Base-by-base conservation (phyloP, 345 rosid species). In the Turritis glabra region DNA sequence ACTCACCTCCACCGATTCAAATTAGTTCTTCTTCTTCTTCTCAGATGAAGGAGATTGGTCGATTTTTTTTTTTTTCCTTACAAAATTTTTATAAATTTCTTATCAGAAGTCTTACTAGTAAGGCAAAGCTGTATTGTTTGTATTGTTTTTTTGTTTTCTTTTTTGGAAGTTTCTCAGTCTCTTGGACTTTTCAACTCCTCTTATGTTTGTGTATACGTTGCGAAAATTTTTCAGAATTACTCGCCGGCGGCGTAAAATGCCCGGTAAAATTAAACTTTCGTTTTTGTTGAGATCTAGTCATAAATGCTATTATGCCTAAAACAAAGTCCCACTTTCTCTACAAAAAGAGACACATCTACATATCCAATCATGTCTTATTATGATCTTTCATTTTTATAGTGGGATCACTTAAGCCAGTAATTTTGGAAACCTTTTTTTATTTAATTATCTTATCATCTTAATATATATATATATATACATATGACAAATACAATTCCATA, bases 261-360 rank as follows among this genome's bases (percentile, higher is more conserved):
- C 76, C 61, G 63, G 77, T 26, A 64, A 46, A 1, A 18, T 26
- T 14, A 7, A 54, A 38, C 15, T 64, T 3, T 3, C 1, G n/a
- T 10, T 10, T 7, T 37, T 19, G 78, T 56, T 54, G 71, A 54
- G 27, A 72, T 29, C 7, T 13, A 71, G 59, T 50, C 58, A 47
- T 65, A 47, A 66, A 66, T 74, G 67, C 64, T 55, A 59, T 40
- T 59, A 27, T 75, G 79, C 68, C 73, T 75, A 59, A 67, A 50
- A 41, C 8, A 74, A 56, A 58, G 35, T 19, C 68, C 62, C 63
- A 67, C 68, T 67, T 75, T 48, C 67, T 67, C 30, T 67, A 19
- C n/a, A 19, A 33, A 43, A 50, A 59, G 52, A 56, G 26, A 48
- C 68, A 40, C 68, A 58, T 58, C 33, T 75, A 40, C 2, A 74